A percentile compares a stretch with the other conserved stretches of the same genome.
Evolutionary conservation across 208 protist species (phyloP).

Genomic region (Crithidia bombi): DNA sequence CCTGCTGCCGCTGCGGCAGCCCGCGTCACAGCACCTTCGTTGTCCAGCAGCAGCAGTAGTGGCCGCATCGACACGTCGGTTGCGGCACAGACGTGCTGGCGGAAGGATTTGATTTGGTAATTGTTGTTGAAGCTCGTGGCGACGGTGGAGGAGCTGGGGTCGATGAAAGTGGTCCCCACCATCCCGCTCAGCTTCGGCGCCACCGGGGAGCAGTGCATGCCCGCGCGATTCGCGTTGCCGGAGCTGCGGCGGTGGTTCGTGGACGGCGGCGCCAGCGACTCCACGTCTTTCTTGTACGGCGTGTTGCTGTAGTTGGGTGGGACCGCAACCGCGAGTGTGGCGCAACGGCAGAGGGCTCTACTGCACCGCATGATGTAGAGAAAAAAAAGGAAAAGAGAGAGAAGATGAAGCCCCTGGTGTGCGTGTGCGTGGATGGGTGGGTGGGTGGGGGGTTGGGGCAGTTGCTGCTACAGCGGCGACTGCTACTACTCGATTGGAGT

Average conservation of each 20-base stretch:
- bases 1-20: not conserved
- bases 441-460: not conserved
- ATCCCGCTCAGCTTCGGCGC: slow-evolving; percentile 28
- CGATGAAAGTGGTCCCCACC: slow-evolving; percentile 71
- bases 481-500: no score
- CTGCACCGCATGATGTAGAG: slow-evolving; percentile 25
- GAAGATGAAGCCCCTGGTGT: not conserved
- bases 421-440: not conserved
- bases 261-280: not conserved
- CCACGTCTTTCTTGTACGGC: slow-evolving; percentile 36
- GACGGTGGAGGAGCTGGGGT: slow-evolving; percentile 45
- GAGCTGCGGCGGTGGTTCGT: not conserved
- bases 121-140: slow-evolving; percentile 62
- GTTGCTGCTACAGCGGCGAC: no score
- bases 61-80: slow-evolving; percentile 81
- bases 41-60: slow-evolving; percentile 37
- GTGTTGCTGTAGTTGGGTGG: slow-evolving; percentile 50
- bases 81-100: slow-evolving; percentile 51
- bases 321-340: slow-evolving; percentile 28
- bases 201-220: not conserved
- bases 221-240: not conserved
- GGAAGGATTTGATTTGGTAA: slow-evolving; percentile 62
- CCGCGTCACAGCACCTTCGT: not conserved
- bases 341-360: slow-evolving; percentile 4
- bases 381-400: not conserved